phyloP scores from a whole-genome alignment of 306 rosid genomes.

The Inga oerstediana region DNA sequence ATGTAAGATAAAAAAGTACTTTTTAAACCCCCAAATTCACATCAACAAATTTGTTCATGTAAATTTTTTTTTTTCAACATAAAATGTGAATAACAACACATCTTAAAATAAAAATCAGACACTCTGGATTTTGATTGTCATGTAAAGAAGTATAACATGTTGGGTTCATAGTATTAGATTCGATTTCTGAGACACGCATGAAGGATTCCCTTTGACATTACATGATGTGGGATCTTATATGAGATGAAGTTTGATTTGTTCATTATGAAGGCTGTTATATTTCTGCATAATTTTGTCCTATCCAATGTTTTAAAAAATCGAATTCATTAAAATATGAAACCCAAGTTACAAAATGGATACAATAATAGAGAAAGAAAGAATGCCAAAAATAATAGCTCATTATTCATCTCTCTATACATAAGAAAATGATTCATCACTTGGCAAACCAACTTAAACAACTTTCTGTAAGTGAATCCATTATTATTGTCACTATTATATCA shows the following conservation, averaged over 20 bases:
- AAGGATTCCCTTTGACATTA: too few relatives aligned
- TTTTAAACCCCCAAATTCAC: background rate
- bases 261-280: background rate
- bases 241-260: background rate
- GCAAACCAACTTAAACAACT: conserved; percentile 32
- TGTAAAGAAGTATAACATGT: background rate
- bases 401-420: conserved; percentile 42
- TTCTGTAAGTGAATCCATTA: conserved; percentile 34
- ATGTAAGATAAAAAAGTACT: too few relatives aligned
- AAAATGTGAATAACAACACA: background rate
- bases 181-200: too few relatives aligned
- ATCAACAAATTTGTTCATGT: background rate
- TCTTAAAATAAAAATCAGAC: too few relatives aligned
- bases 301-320: conserved; percentile 34
- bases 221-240: background rate
- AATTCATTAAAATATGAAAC: conserved; percentile 33
- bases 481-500: conserved; percentile 12
- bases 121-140: background rate
- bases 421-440: conserved; percentile 31
- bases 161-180: background rate
- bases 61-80: background rate
- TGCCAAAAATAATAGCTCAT: conserved; percentile 20
- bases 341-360: conserved; percentile 27
- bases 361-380: conserved; percentile 17
- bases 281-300: background rate